phyloP scores from a whole-genome alignment of 2,329 filamentous ascomycete genomes.

The Basipetospora chlamydospora region DNA sequence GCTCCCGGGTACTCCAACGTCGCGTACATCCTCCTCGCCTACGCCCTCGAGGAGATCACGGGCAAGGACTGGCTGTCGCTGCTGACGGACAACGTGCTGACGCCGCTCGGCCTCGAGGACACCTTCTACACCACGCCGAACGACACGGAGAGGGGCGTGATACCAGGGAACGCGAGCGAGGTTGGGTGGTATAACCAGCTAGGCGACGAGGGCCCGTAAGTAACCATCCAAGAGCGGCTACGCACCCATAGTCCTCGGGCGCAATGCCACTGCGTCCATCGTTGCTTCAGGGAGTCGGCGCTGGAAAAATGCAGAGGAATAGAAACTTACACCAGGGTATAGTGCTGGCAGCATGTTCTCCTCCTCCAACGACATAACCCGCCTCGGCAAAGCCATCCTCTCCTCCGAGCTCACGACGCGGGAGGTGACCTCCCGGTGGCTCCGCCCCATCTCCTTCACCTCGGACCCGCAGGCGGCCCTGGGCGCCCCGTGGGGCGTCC shows the following conservation, averaged over 20 bases:
- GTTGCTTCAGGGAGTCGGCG: too few species aligned
- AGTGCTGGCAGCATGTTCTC: constrained; percentile 15
- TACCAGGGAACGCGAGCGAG: constrained; percentile 8
- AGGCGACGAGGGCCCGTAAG: constrained; percentile 11
- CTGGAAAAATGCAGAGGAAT: too few species aligned
- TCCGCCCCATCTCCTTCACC: constrained; percentile 21
- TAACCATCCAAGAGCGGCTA: too few species aligned
- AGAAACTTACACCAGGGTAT: too few species aligned
- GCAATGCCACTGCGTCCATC: too few species aligned
- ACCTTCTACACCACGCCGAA: constrained; percentile 13
- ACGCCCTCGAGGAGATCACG: constrained; percentile 24
- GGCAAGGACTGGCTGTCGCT: constrained; percentile 15
- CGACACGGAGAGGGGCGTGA: constrained; percentile 10
- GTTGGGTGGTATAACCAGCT: constrained; percentile 13
- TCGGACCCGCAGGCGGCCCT: constrained; percentile 17
- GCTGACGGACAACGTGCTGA: constrained; percentile 17
- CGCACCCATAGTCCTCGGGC: too few species aligned
- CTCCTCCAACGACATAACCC: constrained; percentile 18
- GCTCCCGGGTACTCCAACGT: constrained; percentile 22
- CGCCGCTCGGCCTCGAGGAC: constrained; percentile 16
- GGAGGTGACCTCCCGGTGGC: constrained; percentile 20
- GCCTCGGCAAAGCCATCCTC: constrained; percentile 21
- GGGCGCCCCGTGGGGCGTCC: constrained; percentile 28
- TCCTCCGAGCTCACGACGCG: constrained; percentile 17
- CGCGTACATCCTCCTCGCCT: constrained; percentile 21